Percentiles rank a stretch among this genome's conserved stretches.
These are phyloP conservation scores for Pseudomassariella vexata DNA, from an alignment of 2,329 filamentous ascomycete genomes.

Conservation along the genomic window DNA sequence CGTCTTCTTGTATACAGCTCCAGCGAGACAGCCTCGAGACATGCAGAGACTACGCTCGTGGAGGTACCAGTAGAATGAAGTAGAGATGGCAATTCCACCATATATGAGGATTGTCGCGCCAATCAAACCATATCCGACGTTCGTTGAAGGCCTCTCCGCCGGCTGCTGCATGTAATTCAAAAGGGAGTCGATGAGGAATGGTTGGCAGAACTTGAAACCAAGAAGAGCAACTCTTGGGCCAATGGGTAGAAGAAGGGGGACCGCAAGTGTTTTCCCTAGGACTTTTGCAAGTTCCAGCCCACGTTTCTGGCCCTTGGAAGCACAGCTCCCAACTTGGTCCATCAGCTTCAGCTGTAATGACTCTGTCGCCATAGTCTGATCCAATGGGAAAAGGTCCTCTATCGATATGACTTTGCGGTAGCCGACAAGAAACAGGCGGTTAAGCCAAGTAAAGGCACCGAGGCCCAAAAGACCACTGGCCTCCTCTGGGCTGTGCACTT, in stretches of 20 bases:
- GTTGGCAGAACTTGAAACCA: conserved; percentile 26
- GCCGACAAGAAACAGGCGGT: conserved; percentile 21
- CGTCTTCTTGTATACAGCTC: conserved; percentile 26
- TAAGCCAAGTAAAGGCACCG: conserved; percentile 25
- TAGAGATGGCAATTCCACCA: conserved; percentile 31
- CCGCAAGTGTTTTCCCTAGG: conserved; percentile 11
- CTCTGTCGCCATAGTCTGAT: conserved; percentile 9
- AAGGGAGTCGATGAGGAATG: conserved; percentile 24
- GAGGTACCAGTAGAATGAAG: conserved; percentile 33
- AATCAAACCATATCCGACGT: conserved; percentile 34
- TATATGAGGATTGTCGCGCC: conserved; percentile 34
- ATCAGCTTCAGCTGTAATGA: too few species aligned
- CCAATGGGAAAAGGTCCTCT: conserved; percentile 24
- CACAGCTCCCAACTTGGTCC: too few species aligned
- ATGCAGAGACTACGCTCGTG: conserved; percentile 25
- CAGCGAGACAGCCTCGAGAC: conserved; percentile 22
- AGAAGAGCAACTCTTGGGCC: conserved; percentile 18
- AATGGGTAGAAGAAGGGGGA: conserved; percentile 17
- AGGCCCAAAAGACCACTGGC: conserved; percentile 23
- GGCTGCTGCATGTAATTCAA: conserved; percentile 23
- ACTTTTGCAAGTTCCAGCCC: conserved; percentile 5
- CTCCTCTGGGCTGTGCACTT: conserved; percentile 31
- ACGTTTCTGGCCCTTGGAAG: not conserved
- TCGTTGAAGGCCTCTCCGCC: conserved; percentile 9
- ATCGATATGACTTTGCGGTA: conserved; percentile 24